phyloP scores from a whole-genome alignment of 78 protist species.

The Dictyostelium discoideum region DNA sequence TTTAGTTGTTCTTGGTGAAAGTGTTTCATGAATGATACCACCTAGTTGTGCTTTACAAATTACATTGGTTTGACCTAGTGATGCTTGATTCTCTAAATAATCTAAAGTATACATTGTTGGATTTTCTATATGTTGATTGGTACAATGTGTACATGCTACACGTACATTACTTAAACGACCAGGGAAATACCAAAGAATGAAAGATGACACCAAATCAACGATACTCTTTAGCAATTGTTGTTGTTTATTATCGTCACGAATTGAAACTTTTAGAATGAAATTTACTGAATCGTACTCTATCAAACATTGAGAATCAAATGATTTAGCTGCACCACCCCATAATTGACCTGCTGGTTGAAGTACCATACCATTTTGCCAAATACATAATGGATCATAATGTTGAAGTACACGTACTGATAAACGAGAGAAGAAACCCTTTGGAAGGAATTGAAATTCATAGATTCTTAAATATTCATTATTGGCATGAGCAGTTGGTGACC shows the following conservation, averaged over 20 bases:
- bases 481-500: slow-evolving; percentile 38
- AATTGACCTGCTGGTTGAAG: slow-evolving; percentile 50
- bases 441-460: slow-evolving; percentile 66
- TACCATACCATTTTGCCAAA: slow-evolving; percentile 73
- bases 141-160: slow-evolving; percentile 55
- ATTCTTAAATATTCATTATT: slow-evolving; percentile 6
- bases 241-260: slow-evolving; percentile 18
- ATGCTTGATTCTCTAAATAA: slow-evolving; percentile 41
- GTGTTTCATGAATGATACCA: background rate
- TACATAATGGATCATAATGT: slow-evolving; percentile 53
- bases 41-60: slow-evolving; percentile 16
- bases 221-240: background rate
- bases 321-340: slow-evolving; percentile 69
- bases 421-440: slow-evolving; percentile 68
- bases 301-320: slow-evolving; percentile 28
- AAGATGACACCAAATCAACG: slow-evolving; percentile 59
- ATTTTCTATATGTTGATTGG: background rate
- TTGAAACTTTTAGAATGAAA: background rate
- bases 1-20: background rate
- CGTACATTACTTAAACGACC: slow-evolving; percentile 38
- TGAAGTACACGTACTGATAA: slow-evolving; percentile 51
- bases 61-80: slow-evolving; percentile 6
- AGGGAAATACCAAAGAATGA: slow-evolving; percentile 78
- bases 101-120: slow-evolving; percentile 43
- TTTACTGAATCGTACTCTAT: slow-evolving; percentile 10